These are phyloP conservation scores for Russula ochroleuca DNA, from an alignment of 768 basidiomycete genomes.

Conservation along the genomic window DNA sequence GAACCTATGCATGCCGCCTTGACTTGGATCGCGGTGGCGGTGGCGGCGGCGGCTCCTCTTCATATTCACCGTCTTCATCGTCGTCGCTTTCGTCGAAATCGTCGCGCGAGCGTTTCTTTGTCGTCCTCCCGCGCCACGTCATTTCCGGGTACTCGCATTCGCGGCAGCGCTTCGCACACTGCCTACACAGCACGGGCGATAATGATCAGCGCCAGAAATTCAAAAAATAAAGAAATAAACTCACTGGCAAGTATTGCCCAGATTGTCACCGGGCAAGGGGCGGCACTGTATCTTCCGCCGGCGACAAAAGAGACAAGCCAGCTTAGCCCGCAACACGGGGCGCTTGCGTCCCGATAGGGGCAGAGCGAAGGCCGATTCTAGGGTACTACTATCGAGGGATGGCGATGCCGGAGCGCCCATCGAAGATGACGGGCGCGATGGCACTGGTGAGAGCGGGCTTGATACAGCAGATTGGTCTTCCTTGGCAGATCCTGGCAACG, in stretches of 20 bases:
- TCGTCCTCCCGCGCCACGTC: slow-evolving; percentile 21
- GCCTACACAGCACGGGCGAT: not conserved
- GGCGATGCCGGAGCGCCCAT: slow-evolving; percentile 14
- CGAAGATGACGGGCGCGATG: slow-evolving; percentile 24
- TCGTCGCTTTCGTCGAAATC: slow-evolving; percentile 13
- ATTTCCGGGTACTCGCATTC: slow-evolving; percentile 23
- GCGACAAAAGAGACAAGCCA: slow-evolving; percentile 24
- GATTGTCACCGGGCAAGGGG: slow-evolving; percentile 11
- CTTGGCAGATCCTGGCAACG: slow-evolving; percentile 4
- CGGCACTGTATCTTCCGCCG: slow-evolving; percentile 26
- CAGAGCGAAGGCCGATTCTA: slow-evolving; percentile 19
- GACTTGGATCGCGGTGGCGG: not conserved
- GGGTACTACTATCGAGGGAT: not conserved
- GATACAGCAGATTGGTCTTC: slow-evolving; percentile 19
- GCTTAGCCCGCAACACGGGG: slow-evolving; percentile 21
- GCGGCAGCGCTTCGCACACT: slow-evolving; percentile 21
- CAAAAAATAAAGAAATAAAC: not conserved
- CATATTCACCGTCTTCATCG: not conserved
- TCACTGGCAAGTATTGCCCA: slow-evolving; percentile 17
- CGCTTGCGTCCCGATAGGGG: slow-evolving; percentile 23
- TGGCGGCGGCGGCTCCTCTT: slow-evolving; percentile 3
- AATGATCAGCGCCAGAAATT: not conserved
- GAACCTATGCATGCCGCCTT: not conserved
- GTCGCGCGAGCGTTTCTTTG: slow-evolving; percentile 3
- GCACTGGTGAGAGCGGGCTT: slow-evolving; percentile 20